Evolutionary conservation across 2,329 filamentous ascomycete species (phyloP).

Genomic region (Chaetothyriales sp.): DNA sequence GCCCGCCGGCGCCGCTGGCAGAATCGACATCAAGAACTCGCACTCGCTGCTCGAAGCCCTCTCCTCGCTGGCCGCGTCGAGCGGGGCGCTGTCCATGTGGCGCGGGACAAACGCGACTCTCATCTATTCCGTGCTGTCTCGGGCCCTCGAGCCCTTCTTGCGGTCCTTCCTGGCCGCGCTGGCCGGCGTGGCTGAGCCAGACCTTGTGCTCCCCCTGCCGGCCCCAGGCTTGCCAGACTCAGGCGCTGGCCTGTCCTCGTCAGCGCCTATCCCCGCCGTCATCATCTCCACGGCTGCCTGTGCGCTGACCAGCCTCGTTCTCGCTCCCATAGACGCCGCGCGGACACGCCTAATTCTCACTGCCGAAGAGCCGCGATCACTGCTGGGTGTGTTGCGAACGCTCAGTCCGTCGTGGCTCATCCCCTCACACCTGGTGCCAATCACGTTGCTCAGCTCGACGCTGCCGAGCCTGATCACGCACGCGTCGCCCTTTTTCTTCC

Average conservation of each 20-base stretch:
- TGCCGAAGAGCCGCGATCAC: constrained; percentile 56
- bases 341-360: constrained; percentile 79
- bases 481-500: constrained; percentile 71
- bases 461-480: constrained; percentile 71
- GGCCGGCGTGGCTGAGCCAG: constrained; percentile 74
- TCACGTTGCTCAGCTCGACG: constrained; percentile 76
- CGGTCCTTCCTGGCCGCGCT: constrained; percentile 80
- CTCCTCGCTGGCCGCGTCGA: constrained; percentile 74
- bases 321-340: constrained; percentile 80
- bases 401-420: constrained; percentile 58
- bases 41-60: constrained; percentile 80
- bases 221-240: constrained; percentile 19
- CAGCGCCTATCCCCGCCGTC: constrained; percentile 69
- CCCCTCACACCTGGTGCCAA: constrained; percentile 56
- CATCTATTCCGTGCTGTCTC: constrained; percentile 73
- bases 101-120: constrained; percentile 88
- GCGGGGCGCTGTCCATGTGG: constrained; percentile 86
- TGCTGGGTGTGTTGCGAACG: constrained; percentile 61
- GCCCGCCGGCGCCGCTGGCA: constrained; percentile 44
- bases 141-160: constrained; percentile 82
- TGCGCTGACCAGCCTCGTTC: constrained; percentile 58
- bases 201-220: constrained; percentile 37
- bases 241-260: constrained; percentile 60
- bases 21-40: constrained; percentile 56
- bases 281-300: constrained; percentile 56